A percentile compares a stretch with the other conserved stretches of the same genome.
Conservation (phyloP, 1,284 basidiomycete genomes). For the Melampsora larici-populina region DNA sequence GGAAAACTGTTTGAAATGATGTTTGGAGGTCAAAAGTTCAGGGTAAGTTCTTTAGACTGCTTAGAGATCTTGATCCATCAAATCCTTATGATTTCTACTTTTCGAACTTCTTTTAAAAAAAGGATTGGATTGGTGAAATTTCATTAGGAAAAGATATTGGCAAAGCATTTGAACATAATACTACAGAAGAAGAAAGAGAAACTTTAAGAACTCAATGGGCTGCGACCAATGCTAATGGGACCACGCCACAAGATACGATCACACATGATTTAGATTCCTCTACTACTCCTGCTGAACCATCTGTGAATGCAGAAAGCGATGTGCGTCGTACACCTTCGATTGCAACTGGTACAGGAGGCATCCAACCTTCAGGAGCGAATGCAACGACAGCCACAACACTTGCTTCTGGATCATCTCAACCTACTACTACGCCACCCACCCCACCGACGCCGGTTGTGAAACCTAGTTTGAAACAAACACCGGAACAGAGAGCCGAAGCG, state of each 20-base stretch:
- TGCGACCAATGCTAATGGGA: slow-evolving; percentile 29
- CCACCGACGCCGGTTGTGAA: slow-evolving; percentile 11
- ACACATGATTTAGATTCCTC: slow-evolving; percentile 36
- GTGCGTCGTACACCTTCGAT: slow-evolving; percentile 13
- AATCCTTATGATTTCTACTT: neutral
- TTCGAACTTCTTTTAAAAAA: neutral
- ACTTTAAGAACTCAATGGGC: slow-evolving; percentile 52
- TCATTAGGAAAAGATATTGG: slow-evolving; percentile 54
- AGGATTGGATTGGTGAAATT: slow-evolving; percentile 53
- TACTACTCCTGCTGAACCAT: slow-evolving; percentile 21
- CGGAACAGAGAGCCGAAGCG: slow-evolving; percentile 60
- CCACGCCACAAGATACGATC: slow-evolving; percentile 9
- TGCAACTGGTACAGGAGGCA: neutral
- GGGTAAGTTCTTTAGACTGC: neutral
- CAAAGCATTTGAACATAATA: slow-evolving; percentile 54
- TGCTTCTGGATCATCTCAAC: slow-evolving; percentile 13
- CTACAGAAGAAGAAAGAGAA: slow-evolving; percentile 54
- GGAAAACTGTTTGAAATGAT: slow-evolving; percentile 50
- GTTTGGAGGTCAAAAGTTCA: slow-evolving; percentile 50
- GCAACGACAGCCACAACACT: slow-evolving; percentile 20
- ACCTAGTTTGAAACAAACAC: slow-evolving; percentile 35
- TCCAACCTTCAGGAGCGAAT: slow-evolving; percentile 29
- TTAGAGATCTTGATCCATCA: neutral
- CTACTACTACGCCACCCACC: neutral
- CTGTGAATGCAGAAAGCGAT: neutral